Evolutionary conservation across 768 basidiomycete genomes (phyloP), one percentile per base, ranked within the genome.

Genomic region (Leccinum broughii): DNA sequence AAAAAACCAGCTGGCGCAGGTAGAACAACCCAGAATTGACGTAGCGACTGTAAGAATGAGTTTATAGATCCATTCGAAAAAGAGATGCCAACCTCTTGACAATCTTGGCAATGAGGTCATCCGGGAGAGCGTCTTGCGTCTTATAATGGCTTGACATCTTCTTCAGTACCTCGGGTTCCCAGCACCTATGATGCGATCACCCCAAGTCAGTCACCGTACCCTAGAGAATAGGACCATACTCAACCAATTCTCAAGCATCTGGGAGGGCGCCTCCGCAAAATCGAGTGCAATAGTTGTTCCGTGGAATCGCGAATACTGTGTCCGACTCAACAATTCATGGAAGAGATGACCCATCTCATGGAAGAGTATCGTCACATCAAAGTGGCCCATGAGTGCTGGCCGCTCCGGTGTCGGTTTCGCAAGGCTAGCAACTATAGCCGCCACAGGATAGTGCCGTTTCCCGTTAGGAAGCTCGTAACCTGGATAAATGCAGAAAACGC

Each of bases 171-270:
- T 84, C 81, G 0, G 86, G 88, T 69, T 93, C 90, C 89, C 90
- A 93, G 67, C 91, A 93, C 85, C 85, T 84, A 24, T 22, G 14
- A 44, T 15, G 37, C 24, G 32, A 48, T 28, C 28, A 7, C 17
- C 5, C 17, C 5, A n/a, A 9, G 4, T 68, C 39, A 57, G 32
- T 54, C 58, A 46, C 34, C 3, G 15, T 30, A 15, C 24, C 34
- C n/a, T 11, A 6, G 15, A 15, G 54, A 37, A 46, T 46, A 20
- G 1, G 2, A 24, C 3, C 1, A 35, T 15, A 6, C 64, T 75
- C 17, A 51, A 87, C 93, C 93, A 95, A 68, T 94, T 92, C 75
- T 95, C 93, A 61, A 94, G 77, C 93, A 94, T 94, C 76, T 95
- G 92, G 17, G 88, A 90, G 0, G 93, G 93, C 3, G 93, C 93